Conservation (phyloP, 257 asterid species). For the Nicotiana attenuata region DNA sequence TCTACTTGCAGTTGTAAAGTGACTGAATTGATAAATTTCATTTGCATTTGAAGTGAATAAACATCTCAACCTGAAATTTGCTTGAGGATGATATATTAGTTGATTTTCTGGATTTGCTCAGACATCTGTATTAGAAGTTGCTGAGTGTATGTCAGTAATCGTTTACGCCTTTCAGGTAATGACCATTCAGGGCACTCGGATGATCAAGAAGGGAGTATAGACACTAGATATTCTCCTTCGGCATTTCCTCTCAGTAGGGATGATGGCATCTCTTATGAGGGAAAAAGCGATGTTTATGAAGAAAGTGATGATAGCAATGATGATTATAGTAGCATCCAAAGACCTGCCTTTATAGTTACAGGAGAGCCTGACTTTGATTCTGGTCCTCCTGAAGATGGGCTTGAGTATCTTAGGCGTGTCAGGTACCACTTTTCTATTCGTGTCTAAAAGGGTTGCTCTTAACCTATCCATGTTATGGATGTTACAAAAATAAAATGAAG, state of each 20-base stretch:
- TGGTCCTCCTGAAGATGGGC: constrained; percentile 94
- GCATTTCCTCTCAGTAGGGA: constrained; percentile 27
- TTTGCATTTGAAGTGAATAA: constrained; percentile 4
- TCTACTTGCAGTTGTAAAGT: not conserved
- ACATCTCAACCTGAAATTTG: not conserved
- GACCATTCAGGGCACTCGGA: constrained; percentile 25
- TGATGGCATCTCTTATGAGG: constrained; percentile 30
- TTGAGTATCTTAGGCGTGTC: constrained; percentile 95
- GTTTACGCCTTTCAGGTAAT: constrained; percentile 36
- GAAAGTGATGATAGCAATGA: constrained; percentile 78
- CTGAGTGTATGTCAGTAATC: constrained; percentile 6
- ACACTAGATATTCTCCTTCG: constrained; percentile 28
- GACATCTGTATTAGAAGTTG: not conserved
- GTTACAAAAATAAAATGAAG: not conserved
- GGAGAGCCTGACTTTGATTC: constrained; percentile 96
- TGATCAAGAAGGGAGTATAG: constrained; percentile 18
- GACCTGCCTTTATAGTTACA: constrained; percentile 65
- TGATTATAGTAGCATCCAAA: constrained; percentile 69
- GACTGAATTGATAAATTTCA: not conserved
- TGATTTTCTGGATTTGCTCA: not conserved
- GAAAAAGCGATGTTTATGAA: constrained; percentile 43
- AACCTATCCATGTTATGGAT: not conserved
- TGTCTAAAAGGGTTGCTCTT: constrained; percentile 6
- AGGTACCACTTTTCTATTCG: constrained; percentile 43
- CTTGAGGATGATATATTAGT: constrained; percentile 6